Evolutionary conservation across 768 basidiomycete species (phyloP).

Genomic region (Boletellus sp.): DNA sequence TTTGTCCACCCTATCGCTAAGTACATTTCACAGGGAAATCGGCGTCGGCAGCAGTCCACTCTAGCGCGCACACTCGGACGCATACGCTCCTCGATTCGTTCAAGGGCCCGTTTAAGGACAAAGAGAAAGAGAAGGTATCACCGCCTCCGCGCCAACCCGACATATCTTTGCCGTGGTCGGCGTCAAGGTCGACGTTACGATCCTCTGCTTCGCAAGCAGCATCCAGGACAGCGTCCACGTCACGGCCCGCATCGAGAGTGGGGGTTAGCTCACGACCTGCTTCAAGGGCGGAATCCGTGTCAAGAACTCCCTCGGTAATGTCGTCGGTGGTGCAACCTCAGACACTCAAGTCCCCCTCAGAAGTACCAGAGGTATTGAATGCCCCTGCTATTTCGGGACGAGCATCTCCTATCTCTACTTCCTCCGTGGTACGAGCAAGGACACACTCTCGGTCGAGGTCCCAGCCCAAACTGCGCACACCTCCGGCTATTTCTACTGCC

Average conservation of each 20-base stretch:
- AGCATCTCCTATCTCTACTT: neutral
- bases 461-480: constrained; percentile 32
- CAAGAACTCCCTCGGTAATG: neutral
- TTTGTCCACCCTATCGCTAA: neutral
- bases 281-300: constrained; percentile 12
- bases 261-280: constrained; percentile 12
- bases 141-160: constrained; percentile 31
- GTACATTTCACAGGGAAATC: constrained; percentile 30
- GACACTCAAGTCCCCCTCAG: constrained; percentile 1
- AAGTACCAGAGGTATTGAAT: neutral
- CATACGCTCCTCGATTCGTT: constrained; percentile 21
- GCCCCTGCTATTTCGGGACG: neutral
- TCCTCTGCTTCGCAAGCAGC: constrained; percentile 14
- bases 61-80: constrained; percentile 12
- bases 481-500: constrained; percentile 2
- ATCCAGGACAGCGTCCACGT: constrained; percentile 13
- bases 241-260: constrained; percentile 19
- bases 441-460: constrained; percentile 31
- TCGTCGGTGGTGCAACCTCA: neutral
- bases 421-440: constrained; percentile 1
- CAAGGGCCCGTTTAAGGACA: constrained; percentile 19
- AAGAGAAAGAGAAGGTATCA: constrained; percentile 29
- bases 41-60: constrained; percentile 21
- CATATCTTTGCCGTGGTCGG: constrained; percentile 35
- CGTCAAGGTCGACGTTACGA: constrained; percentile 13